Evolutionary conservation across 202 grass and related monocot genomes (phyloP).

Genomic region (Elaeis oleifera): DNA sequence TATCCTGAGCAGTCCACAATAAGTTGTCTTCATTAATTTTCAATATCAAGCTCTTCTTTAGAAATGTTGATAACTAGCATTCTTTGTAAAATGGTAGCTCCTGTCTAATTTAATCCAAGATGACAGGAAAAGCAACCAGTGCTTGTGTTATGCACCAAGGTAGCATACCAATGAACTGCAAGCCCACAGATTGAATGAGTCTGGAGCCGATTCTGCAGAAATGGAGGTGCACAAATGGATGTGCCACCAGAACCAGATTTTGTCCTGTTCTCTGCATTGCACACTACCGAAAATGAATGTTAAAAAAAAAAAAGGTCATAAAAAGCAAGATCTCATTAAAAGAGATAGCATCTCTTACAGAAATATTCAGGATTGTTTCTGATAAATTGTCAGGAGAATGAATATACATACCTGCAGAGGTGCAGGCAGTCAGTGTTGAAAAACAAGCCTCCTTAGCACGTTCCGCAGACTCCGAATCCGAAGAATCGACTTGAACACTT

Average conservation of each 20-base stretch:
- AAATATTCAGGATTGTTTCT: too few species aligned
- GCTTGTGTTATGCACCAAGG: too few species aligned
- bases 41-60: too few species aligned
- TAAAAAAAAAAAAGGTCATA: too few species aligned
- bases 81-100: too few species aligned
- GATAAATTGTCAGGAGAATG: slow-evolving; percentile 15
- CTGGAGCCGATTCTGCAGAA: slow-evolving; percentile 18
- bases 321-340: too few species aligned
- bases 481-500: slow-evolving; percentile 28
- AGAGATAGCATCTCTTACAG: too few species aligned
- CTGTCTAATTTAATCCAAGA: too few species aligned
- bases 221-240: slow-evolving; percentile 13
- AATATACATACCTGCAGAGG: slow-evolving; percentile 21
- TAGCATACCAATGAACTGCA: slow-evolving; percentile 32
- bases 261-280: too few species aligned
- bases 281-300: too few species aligned
- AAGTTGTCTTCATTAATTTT: slow-evolving; percentile 7
- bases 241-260: not conserved
- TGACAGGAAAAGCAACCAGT: too few species aligned
- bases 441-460: slow-evolving; percentile 17
- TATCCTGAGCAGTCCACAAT: slow-evolving; percentile 31
- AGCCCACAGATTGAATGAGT: slow-evolving; percentile 19
- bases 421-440: slow-evolving; percentile 19
- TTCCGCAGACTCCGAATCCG: slow-evolving; percentile 56
- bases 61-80: too few species aligned